These are phyloP conservation scores for Trichoderma erinaceum DNA, from an alignment of 495 filamentous ascomycete genomes.

Conservation along the genomic window DNA sequence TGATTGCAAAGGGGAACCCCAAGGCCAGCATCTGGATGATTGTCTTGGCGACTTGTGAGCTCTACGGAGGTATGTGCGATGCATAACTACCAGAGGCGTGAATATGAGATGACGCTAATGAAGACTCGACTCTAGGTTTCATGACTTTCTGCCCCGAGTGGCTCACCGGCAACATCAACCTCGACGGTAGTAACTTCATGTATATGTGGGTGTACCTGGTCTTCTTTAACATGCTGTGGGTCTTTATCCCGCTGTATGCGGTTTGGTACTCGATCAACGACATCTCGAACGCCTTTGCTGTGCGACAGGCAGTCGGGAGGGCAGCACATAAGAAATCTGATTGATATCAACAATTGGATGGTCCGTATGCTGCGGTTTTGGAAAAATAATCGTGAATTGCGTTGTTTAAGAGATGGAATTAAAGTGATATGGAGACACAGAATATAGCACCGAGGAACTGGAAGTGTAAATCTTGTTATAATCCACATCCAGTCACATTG, in stretches of 20 bases:
- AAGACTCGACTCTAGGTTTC: conserved; percentile 53
- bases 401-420: too few species aligned
- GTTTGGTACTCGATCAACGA: conserved; percentile 60
- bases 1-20: conserved; percentile 53
- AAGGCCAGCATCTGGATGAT: conserved; percentile 62
- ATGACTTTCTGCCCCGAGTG: conserved; percentile 98
- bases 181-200: conserved; percentile 78
- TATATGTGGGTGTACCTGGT: conserved; percentile 82
- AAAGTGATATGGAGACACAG: too few species aligned
- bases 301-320: conserved; percentile 20
- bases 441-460: too few species aligned
- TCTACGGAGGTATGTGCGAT: conserved; percentile 67
- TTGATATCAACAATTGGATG: too few species aligned
- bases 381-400: too few species aligned
- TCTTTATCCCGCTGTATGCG: conserved; percentile 71
- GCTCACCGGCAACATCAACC: conserved; percentile 67
- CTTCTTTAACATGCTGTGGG: conserved; percentile 92
- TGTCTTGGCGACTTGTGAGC: conserved; percentile 81
- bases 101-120: not conserved
- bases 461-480: too few species aligned
- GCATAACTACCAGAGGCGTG: not conserved
- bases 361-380: too few species aligned
- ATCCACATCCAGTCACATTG: not conserved
- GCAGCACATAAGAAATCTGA: too few species aligned
- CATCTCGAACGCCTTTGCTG: conserved; percentile 50